Evolutionary conservation across 108 stramenopile species (phyloP), one percentile per base, ranked within the genome.

Genomic region (Pseudonitzschia pungens): DNA sequence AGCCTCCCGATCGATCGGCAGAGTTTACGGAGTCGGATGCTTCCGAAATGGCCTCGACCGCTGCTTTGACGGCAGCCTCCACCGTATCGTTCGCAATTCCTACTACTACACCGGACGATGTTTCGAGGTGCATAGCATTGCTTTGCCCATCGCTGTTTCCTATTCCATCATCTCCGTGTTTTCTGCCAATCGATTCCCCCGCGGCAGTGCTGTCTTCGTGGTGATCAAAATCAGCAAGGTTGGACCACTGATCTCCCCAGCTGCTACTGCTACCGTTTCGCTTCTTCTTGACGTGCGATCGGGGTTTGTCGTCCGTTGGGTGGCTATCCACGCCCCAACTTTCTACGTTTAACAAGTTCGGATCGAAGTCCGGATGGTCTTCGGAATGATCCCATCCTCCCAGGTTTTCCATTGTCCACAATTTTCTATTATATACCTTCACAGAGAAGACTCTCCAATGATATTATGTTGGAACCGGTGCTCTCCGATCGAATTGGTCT

Each of bases 311-410:
- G n/a, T 62, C 60, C 16, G 36, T 33, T n/a, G n/a, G 33, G 20
- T 62, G 33, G 29, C 29, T 58, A 18, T 62, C 60, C 26, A 62
- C 60, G 8, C 33, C 60, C 60, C 60, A 62, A n/a, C 33, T 40
- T n/a, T 62, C 60, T n/a, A 62, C 60, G 36, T 62, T 62, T 33
- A 62, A 18, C 4, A 62, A 21, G 60, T 62, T 62, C 4, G 60
- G 60, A 18, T 62, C 60, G 20, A 62, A 62, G 60, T 62, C 60
- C 8, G 60, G 60, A 18, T 62, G 60, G 36, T 62, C 60, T 40
- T 31, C 32, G 11, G 60, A 31, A 9, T 62, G 60, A 40, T 62
- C 60, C 60, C 60, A 62, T 62, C 36, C 60, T 40, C 36, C 60
- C 20, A 62, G 36, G 60, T 62, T 62, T n/a, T 62, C 60, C 60